phyloP scores from a whole-genome alignment of 192 early-diverging fungal species.

The Coemansia sp. region DNA sequence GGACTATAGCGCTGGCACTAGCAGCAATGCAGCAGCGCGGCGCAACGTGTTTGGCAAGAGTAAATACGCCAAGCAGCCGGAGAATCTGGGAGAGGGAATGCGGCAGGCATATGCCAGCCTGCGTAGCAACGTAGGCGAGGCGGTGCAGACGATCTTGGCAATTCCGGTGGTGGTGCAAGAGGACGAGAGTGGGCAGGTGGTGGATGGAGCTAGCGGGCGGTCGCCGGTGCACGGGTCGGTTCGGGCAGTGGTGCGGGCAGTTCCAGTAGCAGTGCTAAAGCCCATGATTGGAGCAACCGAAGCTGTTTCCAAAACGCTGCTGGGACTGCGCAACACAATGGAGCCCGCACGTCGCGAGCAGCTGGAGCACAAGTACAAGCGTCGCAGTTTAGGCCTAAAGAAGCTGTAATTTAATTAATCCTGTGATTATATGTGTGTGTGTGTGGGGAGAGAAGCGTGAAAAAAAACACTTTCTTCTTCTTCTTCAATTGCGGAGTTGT shows the following conservation, averaged over 20 bases:
- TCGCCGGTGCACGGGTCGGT: conserved; percentile 55
- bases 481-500: neutral
- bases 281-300: conserved; percentile 96
- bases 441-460: neutral
- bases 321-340: conserved; percentile 87
- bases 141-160: conserved; percentile 85
- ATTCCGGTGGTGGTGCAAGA: conserved; percentile 84
- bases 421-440: neutral
- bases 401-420: conserved; percentile 16
- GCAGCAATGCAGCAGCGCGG: conserved; percentile 12
- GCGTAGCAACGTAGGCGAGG: conserved; percentile 73
- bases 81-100: conserved; percentile 81
- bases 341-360: conserved; percentile 76
- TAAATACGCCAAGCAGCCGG: conserved; percentile 84
- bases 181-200: conserved; percentile 21
- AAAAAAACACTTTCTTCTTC: neutral
- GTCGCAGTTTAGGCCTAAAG: conserved; percentile 36
- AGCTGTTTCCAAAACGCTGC: conserved; percentile 85
- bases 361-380: conserved; percentile 72
- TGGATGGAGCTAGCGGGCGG: conserved; percentile 32
- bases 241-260: conserved; percentile 51
- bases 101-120: conserved; percentile 78
- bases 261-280: conserved; percentile 88
- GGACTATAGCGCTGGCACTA: conserved; percentile 9
- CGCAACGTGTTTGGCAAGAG: conserved; percentile 55